A percentile compares a stretch with the other conserved stretches of the same genome.
phyloP scores from a whole-genome alignment of 208 protist species.

The Trypanosomatidae sp. region DNA sequence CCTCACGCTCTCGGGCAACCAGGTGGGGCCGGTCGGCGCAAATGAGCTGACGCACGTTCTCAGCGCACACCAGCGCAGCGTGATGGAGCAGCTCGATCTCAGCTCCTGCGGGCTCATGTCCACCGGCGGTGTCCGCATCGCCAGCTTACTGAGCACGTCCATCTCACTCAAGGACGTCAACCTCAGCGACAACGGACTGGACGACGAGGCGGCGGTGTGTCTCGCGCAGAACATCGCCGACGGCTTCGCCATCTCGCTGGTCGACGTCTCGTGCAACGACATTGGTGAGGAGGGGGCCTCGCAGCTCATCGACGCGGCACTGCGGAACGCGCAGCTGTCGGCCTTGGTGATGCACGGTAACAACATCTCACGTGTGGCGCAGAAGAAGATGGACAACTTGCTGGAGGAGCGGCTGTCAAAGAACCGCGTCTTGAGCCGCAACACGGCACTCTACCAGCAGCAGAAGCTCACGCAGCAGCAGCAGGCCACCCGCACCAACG shows the following conservation, averaged over 20 bases:
- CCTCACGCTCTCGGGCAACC: slow-evolving; percentile 70
- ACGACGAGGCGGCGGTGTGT: slow-evolving; percentile 74
- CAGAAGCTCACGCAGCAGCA: background rate
- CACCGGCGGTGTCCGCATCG: slow-evolving; percentile 71
- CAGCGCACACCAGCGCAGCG: slow-evolving; percentile 51
- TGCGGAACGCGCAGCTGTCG: slow-evolving; percentile 66
- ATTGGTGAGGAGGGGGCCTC: slow-evolving; percentile 73
- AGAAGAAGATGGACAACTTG: slow-evolving; percentile 83
- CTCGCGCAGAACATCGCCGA: slow-evolving; percentile 67
- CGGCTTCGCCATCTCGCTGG: slow-evolving; percentile 49
- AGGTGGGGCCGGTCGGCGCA: slow-evolving; percentile 62
- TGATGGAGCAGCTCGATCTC: slow-evolving; percentile 59
- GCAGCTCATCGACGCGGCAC: slow-evolving; percentile 70
- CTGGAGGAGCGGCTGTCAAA: slow-evolving; percentile 66
- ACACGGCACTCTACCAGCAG: slow-evolving; percentile 27
- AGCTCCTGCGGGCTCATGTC: slow-evolving; percentile 69
- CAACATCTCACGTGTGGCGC: slow-evolving; percentile 72
- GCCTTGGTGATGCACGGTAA: slow-evolving; percentile 79
- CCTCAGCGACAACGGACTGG: slow-evolving; percentile 80
- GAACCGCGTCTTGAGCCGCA: slow-evolving; percentile 47
- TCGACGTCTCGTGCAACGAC: slow-evolving; percentile 76
- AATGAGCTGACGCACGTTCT: slow-evolving; percentile 63
- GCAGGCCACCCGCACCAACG: no score
- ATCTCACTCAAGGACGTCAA: slow-evolving; percentile 66
- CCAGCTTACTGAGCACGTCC: slow-evolving; percentile 63